A percentile compares a stretch with the other conserved stretches of the same genome.
Evolutionary conservation across 371 early-diverging fungal species (phyloP).

Genomic region (Batrachochytrium dendrobatidis): DNA sequence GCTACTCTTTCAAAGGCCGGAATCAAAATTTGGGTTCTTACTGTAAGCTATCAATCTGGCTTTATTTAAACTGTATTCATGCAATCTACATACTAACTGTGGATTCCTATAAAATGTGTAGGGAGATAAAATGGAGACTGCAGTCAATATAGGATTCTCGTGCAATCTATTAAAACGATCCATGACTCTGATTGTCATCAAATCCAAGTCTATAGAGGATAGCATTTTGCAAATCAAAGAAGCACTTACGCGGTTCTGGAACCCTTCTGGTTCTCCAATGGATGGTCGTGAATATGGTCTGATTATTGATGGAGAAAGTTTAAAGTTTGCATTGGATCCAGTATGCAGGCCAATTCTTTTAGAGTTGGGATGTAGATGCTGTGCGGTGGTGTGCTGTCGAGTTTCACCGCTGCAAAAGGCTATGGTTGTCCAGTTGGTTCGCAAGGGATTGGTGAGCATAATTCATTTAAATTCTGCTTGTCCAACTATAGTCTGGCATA

Average conservation of each 20-base stretch:
- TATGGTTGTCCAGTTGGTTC: slow-evolving; percentile 86
- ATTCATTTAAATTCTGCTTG: slow-evolving; percentile 42
- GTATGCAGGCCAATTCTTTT: slow-evolving; percentile 57
- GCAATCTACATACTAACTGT: background rate
- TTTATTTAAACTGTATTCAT: background rate
- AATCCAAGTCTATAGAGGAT: slow-evolving; percentile 17
- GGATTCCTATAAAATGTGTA: slow-evolving; percentile 2
- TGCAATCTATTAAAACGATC: slow-evolving; percentile 58
- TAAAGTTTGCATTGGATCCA: slow-evolving; percentile 68
- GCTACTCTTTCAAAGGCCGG: slow-evolving; percentile 78
- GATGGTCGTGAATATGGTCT: slow-evolving; percentile 52
- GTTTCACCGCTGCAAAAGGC: slow-evolving; percentile 96
- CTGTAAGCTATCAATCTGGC: slow-evolving; percentile 32
- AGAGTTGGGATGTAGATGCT: slow-evolving; percentile 69
- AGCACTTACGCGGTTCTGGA: slow-evolving; percentile 37
- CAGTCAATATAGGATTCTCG: slow-evolving; percentile 95
- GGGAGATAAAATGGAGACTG: slow-evolving; percentile 99
- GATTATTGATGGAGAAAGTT: slow-evolving; percentile 84
- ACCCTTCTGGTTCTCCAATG: slow-evolving; percentile 19
- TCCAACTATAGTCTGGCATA: slow-evolving; percentile 13
- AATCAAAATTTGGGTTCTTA: slow-evolving; percentile 98
- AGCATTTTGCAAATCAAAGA: slow-evolving; percentile 30
- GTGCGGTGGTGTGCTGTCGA: slow-evolving; percentile 90
- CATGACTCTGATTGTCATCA: slow-evolving; percentile 41
- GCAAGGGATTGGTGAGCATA: slow-evolving; percentile 51